Evolutionary conservation across 148 eudicot species (phyloP).

Genomic region (Fagopyrum tataricum): DNA sequence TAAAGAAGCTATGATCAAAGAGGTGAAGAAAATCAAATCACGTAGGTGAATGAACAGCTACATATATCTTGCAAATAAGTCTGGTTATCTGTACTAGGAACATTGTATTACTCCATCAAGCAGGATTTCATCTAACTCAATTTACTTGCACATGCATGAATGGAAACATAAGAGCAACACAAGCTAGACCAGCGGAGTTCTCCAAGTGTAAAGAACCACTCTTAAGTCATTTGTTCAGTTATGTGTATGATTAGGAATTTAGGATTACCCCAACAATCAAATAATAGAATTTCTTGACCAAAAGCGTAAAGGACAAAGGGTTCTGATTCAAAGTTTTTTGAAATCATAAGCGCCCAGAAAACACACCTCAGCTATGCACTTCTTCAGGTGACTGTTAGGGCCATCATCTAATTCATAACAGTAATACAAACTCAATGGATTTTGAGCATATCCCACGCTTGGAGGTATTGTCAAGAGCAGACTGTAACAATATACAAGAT

Average conservation of each 20-base stretch:
- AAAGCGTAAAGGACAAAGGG: too few relatives aligned
- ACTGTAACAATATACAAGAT: slow-evolving; percentile 30
- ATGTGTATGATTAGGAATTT: too few relatives aligned
- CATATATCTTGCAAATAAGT: background rate
- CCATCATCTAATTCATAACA: slow-evolving; percentile 75
- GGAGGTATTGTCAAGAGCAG: slow-evolving; percentile 82
- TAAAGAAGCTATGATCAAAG: background rate
- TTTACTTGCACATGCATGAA: background rate
- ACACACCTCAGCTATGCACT: slow-evolving; percentile 89
- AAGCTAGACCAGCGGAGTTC: background rate
- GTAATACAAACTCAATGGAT: slow-evolving; percentile 84
- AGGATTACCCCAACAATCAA: background rate
- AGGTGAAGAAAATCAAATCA: background rate
- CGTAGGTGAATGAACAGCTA: background rate
- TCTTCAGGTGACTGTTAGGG: slow-evolving; percentile 42
- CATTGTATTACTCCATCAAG: background rate
- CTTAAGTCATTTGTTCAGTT: background rate
- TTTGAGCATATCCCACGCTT: slow-evolving; percentile 89
- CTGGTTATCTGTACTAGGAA: background rate
- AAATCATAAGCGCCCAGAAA: background rate
- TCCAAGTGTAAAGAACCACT: too few relatives aligned
- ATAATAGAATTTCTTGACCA: too few relatives aligned
- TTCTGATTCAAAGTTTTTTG: background rate
- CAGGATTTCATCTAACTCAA: background rate
- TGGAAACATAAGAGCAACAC: background rate